phyloP scores from a whole-genome alignment of 202 grass and related monocot genomes.

The Schoenoplectus triqueter region DNA sequence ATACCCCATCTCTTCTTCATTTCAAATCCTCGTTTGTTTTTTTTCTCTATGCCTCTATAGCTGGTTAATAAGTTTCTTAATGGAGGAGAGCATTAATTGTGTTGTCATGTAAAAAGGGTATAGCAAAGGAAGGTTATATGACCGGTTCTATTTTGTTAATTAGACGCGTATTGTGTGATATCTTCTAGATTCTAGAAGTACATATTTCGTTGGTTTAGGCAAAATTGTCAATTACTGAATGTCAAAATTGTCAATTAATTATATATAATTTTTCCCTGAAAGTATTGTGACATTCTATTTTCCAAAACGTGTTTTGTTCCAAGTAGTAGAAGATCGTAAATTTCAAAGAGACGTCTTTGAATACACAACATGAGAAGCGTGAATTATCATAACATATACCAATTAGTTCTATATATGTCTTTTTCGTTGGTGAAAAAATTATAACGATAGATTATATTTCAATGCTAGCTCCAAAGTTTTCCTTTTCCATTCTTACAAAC shows the following conservation, averaged over 20 bases:
- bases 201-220: neutral
- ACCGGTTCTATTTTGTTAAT: neutral
- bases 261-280: neutral
- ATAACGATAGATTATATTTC: neutral
- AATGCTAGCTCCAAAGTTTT: neutral
- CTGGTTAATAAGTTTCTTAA: neutral
- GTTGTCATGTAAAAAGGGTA: neutral
- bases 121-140: neutral
- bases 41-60: neutral
- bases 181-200: neutral
- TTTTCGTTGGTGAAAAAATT: neutral
- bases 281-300: neutral
- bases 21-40: neutral
- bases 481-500: neutral
- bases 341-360: constrained; percentile 5
- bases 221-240: neutral
- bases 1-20: neutral
- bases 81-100: neutral
- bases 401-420: neutral
- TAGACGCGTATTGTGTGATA: neutral
- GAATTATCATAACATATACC: no score
- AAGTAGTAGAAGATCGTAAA: neutral
- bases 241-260: neutral
- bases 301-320: neutral
- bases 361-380: neutral